A percentile compares a stretch with the other conserved stretches of the same genome.
phyloP scores from a whole-genome alignment of 2,329 filamentous ascomycete genomes.

The Botrytis pseudocinerea region DNA sequence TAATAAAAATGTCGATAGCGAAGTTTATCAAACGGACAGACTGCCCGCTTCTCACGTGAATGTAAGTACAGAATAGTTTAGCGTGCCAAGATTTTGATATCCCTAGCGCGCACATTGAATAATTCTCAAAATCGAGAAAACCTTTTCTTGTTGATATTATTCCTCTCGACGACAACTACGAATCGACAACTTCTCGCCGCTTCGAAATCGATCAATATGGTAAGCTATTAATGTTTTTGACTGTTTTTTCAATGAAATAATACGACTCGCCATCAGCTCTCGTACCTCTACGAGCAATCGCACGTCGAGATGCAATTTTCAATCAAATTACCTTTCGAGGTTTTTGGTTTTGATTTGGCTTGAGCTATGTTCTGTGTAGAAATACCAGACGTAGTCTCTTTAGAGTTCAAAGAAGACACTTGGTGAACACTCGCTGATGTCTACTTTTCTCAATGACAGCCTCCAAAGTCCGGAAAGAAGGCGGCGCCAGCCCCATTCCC shows the following conservation, averaged over 20 bases:
- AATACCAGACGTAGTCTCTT: slow-evolving; percentile 59
- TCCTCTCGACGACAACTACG: slow-evolving; percentile 28
- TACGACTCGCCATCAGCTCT: slow-evolving; percentile 40
- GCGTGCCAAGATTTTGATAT: slow-evolving; percentile 34
- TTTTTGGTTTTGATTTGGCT: slow-evolving; percentile 62
- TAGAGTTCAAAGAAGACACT: slow-evolving; percentile 91
- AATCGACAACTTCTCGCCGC: slow-evolving; percentile 34
- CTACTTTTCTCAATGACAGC: slow-evolving; percentile 99
- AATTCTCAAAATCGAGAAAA: slow-evolving; percentile 25
- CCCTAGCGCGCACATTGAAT: slow-evolving; percentile 28
- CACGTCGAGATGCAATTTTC: slow-evolving; percentile 42
- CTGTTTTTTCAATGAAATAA: slow-evolving; percentile 35
- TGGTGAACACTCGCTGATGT: slow-evolving; percentile 86
- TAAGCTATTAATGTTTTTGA: slow-evolving; percentile 52
- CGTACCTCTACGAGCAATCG: slow-evolving; percentile 45
- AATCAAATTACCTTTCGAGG: slow-evolving; percentile 38
- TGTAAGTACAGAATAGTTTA: neutral
- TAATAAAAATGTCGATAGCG: slow-evolving; percentile 21
- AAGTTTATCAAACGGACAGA: slow-evolving; percentile 27
- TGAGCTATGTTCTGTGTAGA: slow-evolving; percentile 52
- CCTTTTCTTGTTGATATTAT: slow-evolving; percentile 33
- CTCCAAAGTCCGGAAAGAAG: slow-evolving; percentile 98
- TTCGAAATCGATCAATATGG: slow-evolving; percentile 57
- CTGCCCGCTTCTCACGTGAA: slow-evolving; percentile 17
- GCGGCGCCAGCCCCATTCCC: slow-evolving; percentile 95